Percentiles rank a stretch among this genome's conserved stretches.
These are phyloP conservation scores for Rhizoctonia solani DNA, from an alignment of 1,284 basidiomycete species.

Conservation along the genomic window DNA sequence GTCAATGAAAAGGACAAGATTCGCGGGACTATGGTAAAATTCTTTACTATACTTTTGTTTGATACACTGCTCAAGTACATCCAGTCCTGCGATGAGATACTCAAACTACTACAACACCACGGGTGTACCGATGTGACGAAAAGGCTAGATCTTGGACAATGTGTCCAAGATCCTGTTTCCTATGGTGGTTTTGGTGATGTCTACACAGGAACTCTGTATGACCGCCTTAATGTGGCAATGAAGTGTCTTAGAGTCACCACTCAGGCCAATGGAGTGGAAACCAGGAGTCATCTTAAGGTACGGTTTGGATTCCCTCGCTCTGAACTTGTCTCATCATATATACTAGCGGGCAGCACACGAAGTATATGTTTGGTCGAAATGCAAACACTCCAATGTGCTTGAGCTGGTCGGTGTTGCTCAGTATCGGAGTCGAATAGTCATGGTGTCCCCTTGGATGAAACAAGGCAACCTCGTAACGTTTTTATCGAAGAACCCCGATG, in stretches of 20 bases:
- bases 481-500: background rate
- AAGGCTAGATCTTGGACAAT: background rate
- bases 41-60: no score
- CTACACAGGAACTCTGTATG: background rate
- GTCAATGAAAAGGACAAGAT: no score
- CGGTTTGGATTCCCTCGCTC: background rate
- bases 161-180: background rate
- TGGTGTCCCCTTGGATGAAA: conserved; percentile 23
- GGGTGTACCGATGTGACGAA: conserved; percentile 1
- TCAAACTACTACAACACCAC: background rate
- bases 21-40: no score
- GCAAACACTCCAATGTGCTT: conserved; percentile 7
- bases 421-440: conserved; percentile 6
- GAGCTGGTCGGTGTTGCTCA: background rate
- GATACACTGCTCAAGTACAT: no score
- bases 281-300: background rate
- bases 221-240: background rate
- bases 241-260: background rate
- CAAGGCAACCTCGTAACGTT: background rate
- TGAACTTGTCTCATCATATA: background rate
- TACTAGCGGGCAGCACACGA: conserved; percentile 22
- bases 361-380: conserved; percentile 16
- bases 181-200: conserved; percentile 3
- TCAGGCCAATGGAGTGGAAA: background rate
- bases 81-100: conserved; percentile 5